Evolutionary conservation across 257 asterid genomes (phyloP).

Genomic region (Solanum chilense): DNA sequence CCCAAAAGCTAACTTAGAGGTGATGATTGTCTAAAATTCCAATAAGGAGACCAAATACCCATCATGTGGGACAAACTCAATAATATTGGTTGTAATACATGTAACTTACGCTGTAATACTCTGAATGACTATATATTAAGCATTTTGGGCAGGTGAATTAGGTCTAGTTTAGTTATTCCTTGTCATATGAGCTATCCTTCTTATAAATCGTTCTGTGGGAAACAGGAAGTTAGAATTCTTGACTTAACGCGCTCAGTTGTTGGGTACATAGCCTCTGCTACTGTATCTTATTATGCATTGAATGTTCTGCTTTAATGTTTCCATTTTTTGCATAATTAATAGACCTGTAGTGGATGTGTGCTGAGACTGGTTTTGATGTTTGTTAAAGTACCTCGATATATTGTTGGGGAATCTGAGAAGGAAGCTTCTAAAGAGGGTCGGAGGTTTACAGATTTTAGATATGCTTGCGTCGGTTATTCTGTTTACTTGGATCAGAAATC

Average conservation of each 20-base stretch:
- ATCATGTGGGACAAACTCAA: no score
- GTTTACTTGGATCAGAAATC: slow-evolving; percentile 46
- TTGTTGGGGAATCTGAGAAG: slow-evolving; percentile 57
- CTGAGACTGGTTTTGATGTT: slow-evolving; percentile 8
- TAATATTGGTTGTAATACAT: not conserved
- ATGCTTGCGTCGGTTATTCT: slow-evolving; percentile 84
- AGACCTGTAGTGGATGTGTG: not conserved
- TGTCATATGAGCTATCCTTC: not conserved
- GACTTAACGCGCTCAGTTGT: not conserved
- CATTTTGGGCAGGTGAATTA: not conserved
- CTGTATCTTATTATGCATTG: not conserved
- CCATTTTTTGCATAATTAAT: not conserved
- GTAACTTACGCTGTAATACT: not conserved
- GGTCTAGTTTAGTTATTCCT: not conserved
- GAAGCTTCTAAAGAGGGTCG: slow-evolving; percentile 73
- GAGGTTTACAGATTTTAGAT: slow-evolving; percentile 59
- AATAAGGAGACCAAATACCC: not conserved
- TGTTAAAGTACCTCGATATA: slow-evolving; percentile 55
- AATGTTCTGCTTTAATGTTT: not conserved
- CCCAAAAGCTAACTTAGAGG: not conserved
- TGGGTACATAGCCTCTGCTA: not conserved
- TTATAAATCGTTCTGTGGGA: not conserved
- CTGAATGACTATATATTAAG: not conserved
- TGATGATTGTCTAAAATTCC: not conserved
- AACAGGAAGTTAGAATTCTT: not conserved